phyloP scores from a whole-genome alignment of 2,329 filamentous ascomycete genomes.

The Diaporthe sp. region DNA sequence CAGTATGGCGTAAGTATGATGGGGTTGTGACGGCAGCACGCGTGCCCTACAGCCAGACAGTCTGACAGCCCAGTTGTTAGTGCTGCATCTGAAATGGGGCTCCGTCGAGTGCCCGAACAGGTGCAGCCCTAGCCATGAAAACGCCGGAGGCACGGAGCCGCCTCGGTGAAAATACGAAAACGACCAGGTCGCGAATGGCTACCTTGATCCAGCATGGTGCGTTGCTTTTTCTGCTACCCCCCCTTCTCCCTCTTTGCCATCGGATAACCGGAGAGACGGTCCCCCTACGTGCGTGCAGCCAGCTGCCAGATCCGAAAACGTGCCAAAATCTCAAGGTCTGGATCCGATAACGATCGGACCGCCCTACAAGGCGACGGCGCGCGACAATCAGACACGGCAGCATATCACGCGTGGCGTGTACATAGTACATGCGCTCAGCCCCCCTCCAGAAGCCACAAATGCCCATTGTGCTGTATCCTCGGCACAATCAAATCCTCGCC shows the following conservation, averaged over 20 bases:
- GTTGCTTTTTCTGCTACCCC: neutral
- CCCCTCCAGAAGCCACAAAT: neutral
- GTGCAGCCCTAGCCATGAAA: slow-evolving; percentile 6
- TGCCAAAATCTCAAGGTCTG: slow-evolving; percentile 24
- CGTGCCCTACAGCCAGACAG: neutral
- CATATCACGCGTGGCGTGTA: slow-evolving; percentile 10
- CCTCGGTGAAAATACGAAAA: slow-evolving; percentile 24
- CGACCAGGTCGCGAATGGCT: slow-evolving; percentile 20
- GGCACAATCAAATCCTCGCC: neutral
- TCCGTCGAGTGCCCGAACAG: neutral
- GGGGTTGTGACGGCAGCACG: neutral
- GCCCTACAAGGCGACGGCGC: slow-evolving; percentile 20
- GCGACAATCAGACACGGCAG: neutral
- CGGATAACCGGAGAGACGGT: neutral
- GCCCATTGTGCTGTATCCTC: neutral
- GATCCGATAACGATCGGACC: slow-evolving; percentile 29
- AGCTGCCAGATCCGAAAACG: slow-evolving; percentile 14
- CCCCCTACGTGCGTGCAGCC: neutral
- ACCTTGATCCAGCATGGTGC: slow-evolving; percentile 11
- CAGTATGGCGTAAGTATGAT: slow-evolving; percentile 26
- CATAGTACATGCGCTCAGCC: neutral
- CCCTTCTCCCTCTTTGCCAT: neutral
- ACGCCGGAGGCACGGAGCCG: slow-evolving; percentile 1
- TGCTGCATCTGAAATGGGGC: neutral
- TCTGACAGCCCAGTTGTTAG: neutral